Conservation (phyloP, 768 basidiomycete species). For the Hirschioporus abietinus region DNA sequence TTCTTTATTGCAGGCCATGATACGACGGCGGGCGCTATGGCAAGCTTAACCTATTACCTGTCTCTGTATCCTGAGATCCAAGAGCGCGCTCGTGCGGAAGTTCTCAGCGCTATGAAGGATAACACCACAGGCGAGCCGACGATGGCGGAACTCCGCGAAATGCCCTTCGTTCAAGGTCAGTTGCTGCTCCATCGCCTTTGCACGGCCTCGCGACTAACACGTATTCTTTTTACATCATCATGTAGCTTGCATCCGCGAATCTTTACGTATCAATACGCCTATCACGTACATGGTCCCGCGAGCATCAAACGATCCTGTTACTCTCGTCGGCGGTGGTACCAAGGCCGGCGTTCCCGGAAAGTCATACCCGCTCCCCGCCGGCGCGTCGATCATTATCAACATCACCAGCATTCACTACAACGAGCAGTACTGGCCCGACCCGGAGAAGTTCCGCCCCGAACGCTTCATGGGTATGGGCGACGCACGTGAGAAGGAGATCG, state of each 20-base stretch:
- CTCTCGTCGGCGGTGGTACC: conserved; percentile 16
- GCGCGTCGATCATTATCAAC: conserved; percentile 27
- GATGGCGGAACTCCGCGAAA: conserved; percentile 21
- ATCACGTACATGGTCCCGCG: conserved; percentile 22
- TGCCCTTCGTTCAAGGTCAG: conserved; percentile 24
- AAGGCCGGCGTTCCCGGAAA: conserved; percentile 1
- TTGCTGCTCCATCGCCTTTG: neutral
- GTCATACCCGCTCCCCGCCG: conserved; percentile 26
- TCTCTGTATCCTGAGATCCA: conserved; percentile 33
- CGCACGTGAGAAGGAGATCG: conserved; percentile 11
- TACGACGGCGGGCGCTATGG: conserved; percentile 35
- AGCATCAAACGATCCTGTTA: conserved; percentile 5
- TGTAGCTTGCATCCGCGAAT: conserved; percentile 33
- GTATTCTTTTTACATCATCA: neutral
- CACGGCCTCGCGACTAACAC: neutral
- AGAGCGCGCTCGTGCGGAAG: conserved; percentile 30
- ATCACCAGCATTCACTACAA: conserved; percentile 29
- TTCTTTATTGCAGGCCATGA: conserved; percentile 38
- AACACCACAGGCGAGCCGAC: conserved; percentile 23
- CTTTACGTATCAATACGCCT: conserved; percentile 31
- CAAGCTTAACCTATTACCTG: conserved; percentile 31
- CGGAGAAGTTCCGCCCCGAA: conserved; percentile 26
- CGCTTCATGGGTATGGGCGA: conserved; percentile 20
- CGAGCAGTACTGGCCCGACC: conserved; percentile 23
- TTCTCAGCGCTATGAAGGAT: conserved; percentile 24